Evolutionary conservation across 1,284 basidiomycete species (phyloP).

Genomic region (Ganoderma sinense): DNA sequence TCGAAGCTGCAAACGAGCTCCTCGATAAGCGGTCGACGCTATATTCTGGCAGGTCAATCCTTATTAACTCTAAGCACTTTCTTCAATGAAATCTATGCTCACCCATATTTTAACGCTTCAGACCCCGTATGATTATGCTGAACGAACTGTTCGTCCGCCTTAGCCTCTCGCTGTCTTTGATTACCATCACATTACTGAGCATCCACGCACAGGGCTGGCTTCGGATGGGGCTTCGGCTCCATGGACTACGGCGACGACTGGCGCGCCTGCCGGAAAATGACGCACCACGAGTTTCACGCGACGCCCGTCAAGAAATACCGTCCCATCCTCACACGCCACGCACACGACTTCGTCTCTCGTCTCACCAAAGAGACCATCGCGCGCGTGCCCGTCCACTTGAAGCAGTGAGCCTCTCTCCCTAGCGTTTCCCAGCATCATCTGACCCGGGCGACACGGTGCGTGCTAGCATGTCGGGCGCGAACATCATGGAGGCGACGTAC

Average conservation of each 20-base stretch:
- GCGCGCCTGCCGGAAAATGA: constrained; percentile 47
- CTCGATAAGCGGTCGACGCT: constrained; percentile 32
- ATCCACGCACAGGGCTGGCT: constrained; percentile 43
- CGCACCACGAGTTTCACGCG: constrained; percentile 38
- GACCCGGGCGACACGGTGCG: no score
- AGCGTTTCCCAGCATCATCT: no score
- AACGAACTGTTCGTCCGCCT: constrained; percentile 40
- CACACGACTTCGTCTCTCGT: constrained; percentile 40
- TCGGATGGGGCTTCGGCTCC: constrained; percentile 44
- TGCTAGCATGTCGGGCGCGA: constrained; percentile 33
- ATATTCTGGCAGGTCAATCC: constrained; percentile 30
- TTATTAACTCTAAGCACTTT: not conserved
- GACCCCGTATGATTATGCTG: constrained; percentile 44
- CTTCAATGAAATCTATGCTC: not conserved
- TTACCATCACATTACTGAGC: no score
- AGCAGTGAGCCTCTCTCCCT: constrained; percentile 28
- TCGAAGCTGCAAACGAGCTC: constrained; percentile 38
- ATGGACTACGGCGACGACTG: constrained; percentile 50
- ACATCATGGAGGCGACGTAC: constrained; percentile 37
- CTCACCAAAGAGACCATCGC: constrained; percentile 35
- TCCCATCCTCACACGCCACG: constrained; percentile 33
- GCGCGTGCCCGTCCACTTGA: constrained; percentile 29
- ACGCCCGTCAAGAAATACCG: constrained; percentile 23
- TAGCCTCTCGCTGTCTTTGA: no score
- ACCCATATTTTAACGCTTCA: constrained; percentile 27